phyloP scores from a whole-genome alignment of 2,329 filamentous ascomycete species.

The Fusarium sp. region DNA sequence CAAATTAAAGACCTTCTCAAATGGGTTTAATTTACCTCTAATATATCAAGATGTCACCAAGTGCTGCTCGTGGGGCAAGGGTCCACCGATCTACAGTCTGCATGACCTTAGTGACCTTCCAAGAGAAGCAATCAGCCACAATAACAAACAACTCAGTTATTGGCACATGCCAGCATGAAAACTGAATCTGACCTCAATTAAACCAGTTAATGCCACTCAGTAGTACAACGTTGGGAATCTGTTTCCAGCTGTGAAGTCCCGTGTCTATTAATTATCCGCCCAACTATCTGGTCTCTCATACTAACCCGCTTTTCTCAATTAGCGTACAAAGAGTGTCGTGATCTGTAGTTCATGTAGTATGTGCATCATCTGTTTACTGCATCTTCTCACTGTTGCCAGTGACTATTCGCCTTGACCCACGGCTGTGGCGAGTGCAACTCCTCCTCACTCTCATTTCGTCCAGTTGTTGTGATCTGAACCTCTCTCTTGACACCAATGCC shows the following conservation, averaged over 20 bases:
- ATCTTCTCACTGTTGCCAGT: neutral
- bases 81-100: neutral
- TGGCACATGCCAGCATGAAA: no score
- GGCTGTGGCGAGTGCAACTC: constrained; percentile 17
- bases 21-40: neutral
- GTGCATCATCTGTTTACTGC: neutral
- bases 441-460: constrained; percentile 31
- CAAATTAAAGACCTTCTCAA: neutral
- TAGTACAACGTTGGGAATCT: neutral
- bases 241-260: neutral
- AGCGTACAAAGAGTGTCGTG: neutral
- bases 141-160: no score
- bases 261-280: neutral
- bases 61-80: neutral
- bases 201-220: no score
- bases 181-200: no score
- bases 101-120: no score
- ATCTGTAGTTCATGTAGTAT: neutral
- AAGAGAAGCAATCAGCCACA: no score
- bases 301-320: neutral
- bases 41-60: neutral
- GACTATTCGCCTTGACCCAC: neutral
- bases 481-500: constrained; percentile 21
- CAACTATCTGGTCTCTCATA: neutral
- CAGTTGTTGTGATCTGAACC: constrained; percentile 17